Percentiles rank a stretch among this genome's conserved stretches.
These are phyloP conservation scores for Macrophomina tecta DNA, from an alignment of 2,329 filamentous ascomycete genomes.

Conservation along the genomic window DNA sequence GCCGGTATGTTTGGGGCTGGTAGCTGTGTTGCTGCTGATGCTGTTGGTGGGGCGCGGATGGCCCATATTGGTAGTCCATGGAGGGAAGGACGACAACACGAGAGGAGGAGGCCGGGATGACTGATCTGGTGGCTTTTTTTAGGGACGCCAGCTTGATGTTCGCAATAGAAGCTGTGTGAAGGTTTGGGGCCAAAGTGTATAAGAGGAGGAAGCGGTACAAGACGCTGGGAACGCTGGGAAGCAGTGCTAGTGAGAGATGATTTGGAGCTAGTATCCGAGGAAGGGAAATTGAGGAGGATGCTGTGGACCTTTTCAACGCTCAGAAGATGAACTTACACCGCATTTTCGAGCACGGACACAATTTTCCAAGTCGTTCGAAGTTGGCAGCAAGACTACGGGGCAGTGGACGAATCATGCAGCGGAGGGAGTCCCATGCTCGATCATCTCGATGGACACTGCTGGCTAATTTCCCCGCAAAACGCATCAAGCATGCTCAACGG, in stretches of 20 bases:
- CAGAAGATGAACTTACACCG: not conserved
- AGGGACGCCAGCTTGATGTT: not conserved
- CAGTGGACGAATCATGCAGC: not conserved
- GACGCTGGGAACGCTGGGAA: too few species aligned
- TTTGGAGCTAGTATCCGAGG: not conserved
- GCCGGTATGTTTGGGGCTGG: not conserved
- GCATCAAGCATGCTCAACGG: not conserved
- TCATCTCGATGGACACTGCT: slow-evolving; percentile 5
- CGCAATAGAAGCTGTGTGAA: not conserved
- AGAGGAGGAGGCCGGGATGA: not conserved
- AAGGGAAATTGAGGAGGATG: not conserved
- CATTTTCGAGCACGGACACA: not conserved
- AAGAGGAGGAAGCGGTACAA: not conserved
- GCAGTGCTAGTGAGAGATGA: not conserved
- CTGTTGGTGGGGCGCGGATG: not conserved
- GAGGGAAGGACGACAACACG: not conserved
- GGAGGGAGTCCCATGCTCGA: not conserved
- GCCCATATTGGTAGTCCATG: not conserved
- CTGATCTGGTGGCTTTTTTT: not conserved
- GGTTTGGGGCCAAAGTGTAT: not conserved
- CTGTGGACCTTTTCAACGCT: not conserved
- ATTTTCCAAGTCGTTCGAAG: not conserved
- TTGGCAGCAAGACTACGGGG: not conserved
- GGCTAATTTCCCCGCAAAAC: not conserved
- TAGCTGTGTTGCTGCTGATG: not conserved